Conservation (phyloP, 1,139 yeast genomes). For the Hemisphaericaspora xylofermentans region DNA sequence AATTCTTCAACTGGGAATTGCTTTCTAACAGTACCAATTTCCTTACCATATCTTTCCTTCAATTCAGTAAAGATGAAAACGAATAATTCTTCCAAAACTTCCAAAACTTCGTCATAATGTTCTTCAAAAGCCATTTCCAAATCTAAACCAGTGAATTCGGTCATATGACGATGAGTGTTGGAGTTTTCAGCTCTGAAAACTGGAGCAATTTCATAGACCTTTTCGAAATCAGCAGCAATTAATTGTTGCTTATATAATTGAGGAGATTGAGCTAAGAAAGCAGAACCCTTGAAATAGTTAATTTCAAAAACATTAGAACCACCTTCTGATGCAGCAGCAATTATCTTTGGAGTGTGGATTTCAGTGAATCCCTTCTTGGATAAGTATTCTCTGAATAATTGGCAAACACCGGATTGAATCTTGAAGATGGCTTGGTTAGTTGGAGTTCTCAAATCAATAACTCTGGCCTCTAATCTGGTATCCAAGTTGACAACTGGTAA, state of each 20-base stretch:
- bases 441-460: constrained; percentile 92
- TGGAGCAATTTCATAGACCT: constrained; percentile 94
- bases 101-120: constrained; percentile 94
- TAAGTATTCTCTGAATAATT: constrained; percentile 86
- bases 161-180: constrained; percentile 98
- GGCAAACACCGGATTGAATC: constrained; percentile 87
- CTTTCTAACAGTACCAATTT: constrained; percentile 85
- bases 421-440: constrained; percentile 97
- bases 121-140: constrained; percentile 98
- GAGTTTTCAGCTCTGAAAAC: constrained; percentile 99
- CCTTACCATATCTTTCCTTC: constrained; percentile 73
- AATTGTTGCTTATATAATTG: constrained; percentile 97
- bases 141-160: constrained; percentile 97
- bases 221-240: constrained; percentile 96
- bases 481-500: constrained; percentile 94
- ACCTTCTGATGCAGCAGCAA: constrained; percentile 96
- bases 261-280: constrained; percentile 96
- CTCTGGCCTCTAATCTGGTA: constrained; percentile 92
- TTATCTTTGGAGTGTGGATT: constrained; percentile 91
- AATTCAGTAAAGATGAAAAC: constrained; percentile 84
- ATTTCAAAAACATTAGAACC: constrained; percentile 96
- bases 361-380: constrained; percentile 70
- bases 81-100: constrained; percentile 78
- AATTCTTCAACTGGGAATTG: constrained; percentile 98
- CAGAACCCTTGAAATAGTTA: constrained; percentile 86